Evolutionary conservation across 2,329 filamentous ascomycete genomes (phyloP).

Genomic region (Colletotrichum siamense): DNA sequence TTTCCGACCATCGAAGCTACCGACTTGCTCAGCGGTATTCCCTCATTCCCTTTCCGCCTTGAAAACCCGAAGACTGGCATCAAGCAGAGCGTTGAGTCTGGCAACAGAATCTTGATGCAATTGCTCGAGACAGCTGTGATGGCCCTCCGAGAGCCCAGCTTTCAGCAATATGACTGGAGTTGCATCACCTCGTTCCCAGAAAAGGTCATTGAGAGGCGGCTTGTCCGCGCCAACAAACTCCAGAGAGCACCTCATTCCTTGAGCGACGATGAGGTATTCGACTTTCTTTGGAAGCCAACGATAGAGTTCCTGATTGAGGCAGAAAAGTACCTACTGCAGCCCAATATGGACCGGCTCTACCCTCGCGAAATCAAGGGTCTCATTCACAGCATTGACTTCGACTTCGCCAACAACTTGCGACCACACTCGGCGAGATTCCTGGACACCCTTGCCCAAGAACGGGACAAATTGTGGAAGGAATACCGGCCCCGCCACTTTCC

Average conservation of each 20-base stretch:
- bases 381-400: neutral
- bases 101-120: neutral
- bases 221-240: neutral
- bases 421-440: neutral
- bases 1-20: neutral
- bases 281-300: neutral
- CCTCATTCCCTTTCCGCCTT: neutral
- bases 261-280: neutral
- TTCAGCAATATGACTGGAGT: neutral
- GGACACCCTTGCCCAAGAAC: neutral
- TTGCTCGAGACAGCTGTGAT: slow-evolving; percentile 1
- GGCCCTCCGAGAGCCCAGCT: neutral
- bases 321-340: neutral
- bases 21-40: neutral
- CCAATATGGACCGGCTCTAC: neutral
- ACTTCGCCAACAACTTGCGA: neutral
- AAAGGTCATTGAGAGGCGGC: neutral
- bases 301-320: neutral
- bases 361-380: neutral
- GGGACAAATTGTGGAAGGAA: neutral
- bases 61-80: neutral
- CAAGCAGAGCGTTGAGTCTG: neutral
- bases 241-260: neutral
- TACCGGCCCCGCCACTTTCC: neutral
- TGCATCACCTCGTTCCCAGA: neutral